Conservation (phyloP, 495 filamentous ascomycete genomes). For the Aspergillus steynii region DNA sequence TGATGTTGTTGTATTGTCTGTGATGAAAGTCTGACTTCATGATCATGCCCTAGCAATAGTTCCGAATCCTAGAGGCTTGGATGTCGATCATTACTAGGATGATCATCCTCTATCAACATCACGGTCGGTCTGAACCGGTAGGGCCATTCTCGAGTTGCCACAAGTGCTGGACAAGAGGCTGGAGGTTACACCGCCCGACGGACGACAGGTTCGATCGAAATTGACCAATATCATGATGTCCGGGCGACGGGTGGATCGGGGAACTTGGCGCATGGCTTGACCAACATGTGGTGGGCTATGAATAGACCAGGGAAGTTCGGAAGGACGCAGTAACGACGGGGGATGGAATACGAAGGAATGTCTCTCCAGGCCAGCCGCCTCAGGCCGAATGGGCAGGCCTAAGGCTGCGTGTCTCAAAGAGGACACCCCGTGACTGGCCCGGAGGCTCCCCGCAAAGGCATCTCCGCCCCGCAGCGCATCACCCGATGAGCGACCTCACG, state of each 20-base stretch:
- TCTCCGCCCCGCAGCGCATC: background rate
- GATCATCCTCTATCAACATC: background rate
- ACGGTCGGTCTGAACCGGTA: background rate
- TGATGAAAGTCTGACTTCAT: background rate
- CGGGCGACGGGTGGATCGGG: background rate
- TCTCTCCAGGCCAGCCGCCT: background rate
- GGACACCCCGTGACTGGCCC: background rate
- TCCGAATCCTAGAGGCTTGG: background rate
- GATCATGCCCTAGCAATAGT: background rate
- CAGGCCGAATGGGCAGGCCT: constrained; percentile 6
- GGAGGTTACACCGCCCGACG: background rate
- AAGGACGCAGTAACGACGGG: background rate
- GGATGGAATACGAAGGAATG: background rate
- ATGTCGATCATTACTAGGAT: background rate
- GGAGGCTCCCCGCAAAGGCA: background rate
- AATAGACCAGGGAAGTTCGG: background rate
- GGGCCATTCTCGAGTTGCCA: background rate
- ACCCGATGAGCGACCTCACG: background rate
- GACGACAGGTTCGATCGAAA: background rate
- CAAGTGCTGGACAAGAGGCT: background rate
- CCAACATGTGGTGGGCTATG: background rate
- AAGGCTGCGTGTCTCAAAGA: constrained; percentile 9
- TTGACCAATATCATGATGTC: background rate
- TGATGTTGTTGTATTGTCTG: background rate
- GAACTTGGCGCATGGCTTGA: background rate